Percentiles rank a stretch among this genome's conserved stretches.
Conservation (phyloP, 176 grass and related monocot species). For the Oryza nivara region DNA sequence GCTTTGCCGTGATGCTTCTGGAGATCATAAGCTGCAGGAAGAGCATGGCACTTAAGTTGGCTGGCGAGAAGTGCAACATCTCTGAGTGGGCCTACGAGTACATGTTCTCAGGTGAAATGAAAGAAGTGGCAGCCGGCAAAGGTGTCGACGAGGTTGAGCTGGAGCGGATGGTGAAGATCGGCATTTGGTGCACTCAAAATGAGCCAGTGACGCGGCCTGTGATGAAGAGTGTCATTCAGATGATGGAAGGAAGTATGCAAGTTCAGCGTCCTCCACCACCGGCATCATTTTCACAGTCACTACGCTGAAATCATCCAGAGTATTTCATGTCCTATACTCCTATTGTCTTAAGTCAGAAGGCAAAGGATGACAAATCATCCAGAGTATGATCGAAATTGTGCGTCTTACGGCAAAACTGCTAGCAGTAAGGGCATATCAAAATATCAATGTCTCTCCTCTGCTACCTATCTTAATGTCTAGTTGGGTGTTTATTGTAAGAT, state of each 20-base stretch:
- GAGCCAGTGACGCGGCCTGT: conserved; percentile 45
- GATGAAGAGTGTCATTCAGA: conserved; percentile 50
- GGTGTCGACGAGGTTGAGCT: conserved; percentile 34
- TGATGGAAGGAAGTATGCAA: conserved; percentile 54
- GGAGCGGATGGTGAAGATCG: conserved; percentile 50
- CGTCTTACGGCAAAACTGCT: too few species aligned
- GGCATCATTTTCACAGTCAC: conserved; percentile 34
- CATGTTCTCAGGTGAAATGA: conserved; percentile 9
- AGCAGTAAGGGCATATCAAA: too few species aligned
- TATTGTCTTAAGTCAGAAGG: too few species aligned
- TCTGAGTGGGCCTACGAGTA: conserved; percentile 42
- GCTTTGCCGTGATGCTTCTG: conserved; percentile 57
- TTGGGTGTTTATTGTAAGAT: too few species aligned
- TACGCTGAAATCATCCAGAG: background rate
- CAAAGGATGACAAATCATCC: too few species aligned
- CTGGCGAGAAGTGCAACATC: conserved; percentile 36
- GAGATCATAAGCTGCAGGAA: conserved; percentile 59
- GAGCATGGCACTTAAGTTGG: conserved; percentile 44
- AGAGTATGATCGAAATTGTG: too few species aligned
- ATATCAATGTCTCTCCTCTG: too few species aligned
- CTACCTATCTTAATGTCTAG: too few species aligned
- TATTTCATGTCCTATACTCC: too few species aligned
- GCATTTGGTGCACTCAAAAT: conserved; percentile 60
- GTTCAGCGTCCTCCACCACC: conserved; percentile 43
- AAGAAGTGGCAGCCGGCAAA: conserved; percentile 40